Percentiles rank a stretch among this genome's conserved stretches.
Conservation (phyloP, 2,329 filamentous ascomycete species). For the Botrytis aclada region DNA sequence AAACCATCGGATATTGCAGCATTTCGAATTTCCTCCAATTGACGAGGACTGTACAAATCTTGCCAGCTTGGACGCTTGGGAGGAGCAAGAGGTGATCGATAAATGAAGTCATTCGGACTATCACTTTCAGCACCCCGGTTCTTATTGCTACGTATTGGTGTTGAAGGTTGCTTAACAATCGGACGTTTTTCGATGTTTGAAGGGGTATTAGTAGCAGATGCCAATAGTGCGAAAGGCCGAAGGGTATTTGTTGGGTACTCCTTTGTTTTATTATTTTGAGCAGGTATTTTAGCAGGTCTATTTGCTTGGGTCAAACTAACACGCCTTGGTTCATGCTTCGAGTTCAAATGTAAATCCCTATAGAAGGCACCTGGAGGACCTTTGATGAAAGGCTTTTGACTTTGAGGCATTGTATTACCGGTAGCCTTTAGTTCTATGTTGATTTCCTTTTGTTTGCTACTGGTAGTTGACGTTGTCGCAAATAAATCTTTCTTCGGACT, state of each 20-base stretch:
- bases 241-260: slow-evolving; percentile 28
- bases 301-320: slow-evolving; percentile 16
- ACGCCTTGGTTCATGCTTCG: slow-evolving; percentile 21
- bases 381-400: slow-evolving; percentile 24
- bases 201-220: not conserved
- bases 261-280: slow-evolving; percentile 19
- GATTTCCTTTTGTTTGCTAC: not conserved
- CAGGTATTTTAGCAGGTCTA: slow-evolving; percentile 5
- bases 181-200: not conserved
- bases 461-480: not conserved
- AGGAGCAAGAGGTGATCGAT: slow-evolving; percentile 35
- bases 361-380: slow-evolving; percentile 33
- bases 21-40: slow-evolving; percentile 26
- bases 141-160: slow-evolving; percentile 1
- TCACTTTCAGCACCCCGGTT: not conserved
- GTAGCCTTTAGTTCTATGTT: not conserved
- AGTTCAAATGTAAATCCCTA: slow-evolving; percentile 25
- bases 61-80: slow-evolving; percentile 31
- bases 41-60: slow-evolving; percentile 30
- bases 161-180: slow-evolving; percentile 16
- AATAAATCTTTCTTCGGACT: not conserved
- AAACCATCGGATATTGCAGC: slow-evolving; percentile 28
- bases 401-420: not conserved
- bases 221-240: slow-evolving; percentile 30
- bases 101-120: slow-evolving; percentile 27